Evolutionary conservation across 2,329 filamentous ascomycete species (phyloP).

Genomic region (Exophiala alcalophila): DNA sequence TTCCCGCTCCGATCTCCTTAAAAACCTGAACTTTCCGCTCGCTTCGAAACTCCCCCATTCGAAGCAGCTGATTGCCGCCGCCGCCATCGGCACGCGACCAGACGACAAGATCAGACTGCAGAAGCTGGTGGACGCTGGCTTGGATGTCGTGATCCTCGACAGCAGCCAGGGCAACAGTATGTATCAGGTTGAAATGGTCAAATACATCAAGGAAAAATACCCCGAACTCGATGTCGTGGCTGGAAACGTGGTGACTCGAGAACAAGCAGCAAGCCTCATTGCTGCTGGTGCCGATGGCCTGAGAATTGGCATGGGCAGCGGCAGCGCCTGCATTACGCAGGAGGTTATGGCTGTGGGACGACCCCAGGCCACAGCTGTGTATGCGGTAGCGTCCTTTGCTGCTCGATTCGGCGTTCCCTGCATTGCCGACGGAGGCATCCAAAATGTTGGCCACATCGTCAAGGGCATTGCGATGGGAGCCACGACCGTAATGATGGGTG

Average conservation of each 20-base stretch:
- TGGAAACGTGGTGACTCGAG: conserved; percentile 96
- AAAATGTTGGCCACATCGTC: conserved; percentile 98
- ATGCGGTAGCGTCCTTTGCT: conserved; percentile 84
- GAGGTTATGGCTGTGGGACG: conserved; percentile 99
- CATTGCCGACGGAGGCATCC: conserved; percentile 95
- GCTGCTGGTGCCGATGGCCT: conserved; percentile 93
- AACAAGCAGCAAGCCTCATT: conserved; percentile 90
- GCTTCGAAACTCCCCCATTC: conserved; percentile 95
- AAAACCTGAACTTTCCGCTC: conserved; percentile 95
- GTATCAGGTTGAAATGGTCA: conserved; percentile 98
- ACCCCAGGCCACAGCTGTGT: conserved; percentile 90
- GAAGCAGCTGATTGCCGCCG: conserved; percentile 94
- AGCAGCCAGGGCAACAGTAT: conserved; percentile 97
- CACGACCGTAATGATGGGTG: conserved; percentile 98
- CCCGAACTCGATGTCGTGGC: conserved; percentile 90
- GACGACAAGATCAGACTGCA: conserved; percentile 85
- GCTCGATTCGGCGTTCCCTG: conserved; percentile 93
- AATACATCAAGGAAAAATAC: conserved; percentile 86
- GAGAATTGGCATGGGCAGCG: conserved; percentile 97
- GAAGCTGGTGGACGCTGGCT: conserved; percentile 87
- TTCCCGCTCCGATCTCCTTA: conserved; percentile 92
- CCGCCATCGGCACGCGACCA: conserved; percentile 89
- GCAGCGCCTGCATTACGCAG: conserved; percentile 97
- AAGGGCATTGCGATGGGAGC: conserved; percentile 95
- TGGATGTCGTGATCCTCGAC: conserved; percentile 94